phyloP scores from a whole-genome alignment of 768 basidiomycete genomes.

The Gymnopilus dilepis region DNA sequence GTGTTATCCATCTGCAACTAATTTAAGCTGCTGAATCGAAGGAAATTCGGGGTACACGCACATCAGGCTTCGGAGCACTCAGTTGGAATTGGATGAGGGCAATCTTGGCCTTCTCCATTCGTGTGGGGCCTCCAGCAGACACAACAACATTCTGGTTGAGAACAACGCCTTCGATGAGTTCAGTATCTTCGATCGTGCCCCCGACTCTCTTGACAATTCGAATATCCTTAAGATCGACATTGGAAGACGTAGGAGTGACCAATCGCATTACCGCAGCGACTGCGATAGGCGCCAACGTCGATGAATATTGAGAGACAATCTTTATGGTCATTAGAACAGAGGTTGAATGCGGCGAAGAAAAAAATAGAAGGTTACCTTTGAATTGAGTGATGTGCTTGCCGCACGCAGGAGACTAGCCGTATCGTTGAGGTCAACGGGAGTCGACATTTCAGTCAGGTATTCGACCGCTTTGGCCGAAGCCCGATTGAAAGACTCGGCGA shows the following conservation, averaged over 20 bases:
- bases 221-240: conserved; percentile 96
- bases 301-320: conserved; percentile 99
- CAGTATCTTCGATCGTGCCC: conserved; percentile 98
- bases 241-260: conserved; percentile 85
- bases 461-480: conserved; percentile 94
- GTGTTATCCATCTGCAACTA: conserved; percentile 95
- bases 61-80: conserved; percentile 96
- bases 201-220: conserved; percentile 98
- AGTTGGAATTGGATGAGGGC: conserved; percentile 98
- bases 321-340: conserved; percentile 34
- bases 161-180: conserved; percentile 96
- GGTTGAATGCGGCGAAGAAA: background rate
- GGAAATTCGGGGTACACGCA: conserved; percentile 42
- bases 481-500: conserved; percentile 93
- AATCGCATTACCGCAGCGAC: conserved; percentile 95
- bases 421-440: conserved; percentile 90
- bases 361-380: conserved; percentile 65
- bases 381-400: conserved; percentile 94
- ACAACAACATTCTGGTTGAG: conserved; percentile 93
- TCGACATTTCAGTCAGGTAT: conserved; percentile 90
- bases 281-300: conserved; percentile 97
- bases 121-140: conserved; percentile 89
- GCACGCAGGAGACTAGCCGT: conserved; percentile 85
- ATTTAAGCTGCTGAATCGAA: conserved; percentile 19
- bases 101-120: conserved; percentile 98